Percentiles rank a stretch among this genome's conserved stretches.
Evolutionary conservation across 106 monocot species (phyloP).

Genomic region (Amphibolis antarctica): DNA sequence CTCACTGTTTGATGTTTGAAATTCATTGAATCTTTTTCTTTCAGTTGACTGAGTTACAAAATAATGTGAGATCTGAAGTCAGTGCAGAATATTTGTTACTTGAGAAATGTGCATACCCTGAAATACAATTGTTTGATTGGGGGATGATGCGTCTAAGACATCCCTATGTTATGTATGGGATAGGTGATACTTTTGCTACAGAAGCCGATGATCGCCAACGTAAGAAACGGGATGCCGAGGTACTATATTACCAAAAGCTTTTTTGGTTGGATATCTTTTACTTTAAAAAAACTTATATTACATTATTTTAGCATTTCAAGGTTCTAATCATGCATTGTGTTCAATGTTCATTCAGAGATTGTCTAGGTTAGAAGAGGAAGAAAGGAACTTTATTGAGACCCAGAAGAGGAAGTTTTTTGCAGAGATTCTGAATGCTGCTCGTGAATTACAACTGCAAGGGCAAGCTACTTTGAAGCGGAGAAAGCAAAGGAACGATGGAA

Average conservation of each 20-base stretch:
- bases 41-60: constrained; percentile 79
- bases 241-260: constrained; percentile 12
- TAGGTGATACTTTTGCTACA: constrained; percentile 65
- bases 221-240: constrained; percentile 90
- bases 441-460: constrained; percentile 79
- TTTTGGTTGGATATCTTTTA: neutral
- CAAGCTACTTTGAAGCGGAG: constrained; percentile 58
- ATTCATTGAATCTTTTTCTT: neutral
- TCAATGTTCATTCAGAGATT: constrained; percentile 43
- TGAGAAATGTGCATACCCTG: constrained; percentile 64
- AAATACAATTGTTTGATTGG: constrained; percentile 86
- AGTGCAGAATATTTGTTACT: constrained; percentile 63
- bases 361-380: constrained; percentile 86
- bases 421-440: constrained; percentile 85
- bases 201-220: constrained; percentile 83
- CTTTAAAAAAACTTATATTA: neutral
- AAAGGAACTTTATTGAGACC: constrained; percentile 59
- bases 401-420: constrained; percentile 86
- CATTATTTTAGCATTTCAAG: neutral
- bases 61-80: constrained; percentile 58
- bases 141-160: constrained; percentile 77
- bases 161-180: constrained; percentile 74
- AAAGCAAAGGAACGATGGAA: constrained; percentile 88
- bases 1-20: neutral
- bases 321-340: too few species aligned